Conservation (phyloP, 2,329 filamentous ascomycete species). For the Pseudocercospora eumusae region DNA sequence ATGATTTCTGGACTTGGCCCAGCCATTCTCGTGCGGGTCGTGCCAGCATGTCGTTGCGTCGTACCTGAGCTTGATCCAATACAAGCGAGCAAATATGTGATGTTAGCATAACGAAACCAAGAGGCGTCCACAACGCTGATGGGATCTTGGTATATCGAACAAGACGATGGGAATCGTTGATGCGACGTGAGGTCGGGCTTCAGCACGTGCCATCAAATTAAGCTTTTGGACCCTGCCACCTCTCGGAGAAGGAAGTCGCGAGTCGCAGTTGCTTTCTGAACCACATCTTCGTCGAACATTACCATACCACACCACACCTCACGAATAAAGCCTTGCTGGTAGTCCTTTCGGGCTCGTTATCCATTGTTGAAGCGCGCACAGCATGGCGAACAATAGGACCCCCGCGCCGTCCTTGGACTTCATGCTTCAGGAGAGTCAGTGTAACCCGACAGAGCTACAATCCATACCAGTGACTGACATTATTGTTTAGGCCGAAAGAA, state of each 20-base stretch:
- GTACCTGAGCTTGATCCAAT: no score
- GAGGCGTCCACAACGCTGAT: no score
- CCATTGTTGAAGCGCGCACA: not conserved
- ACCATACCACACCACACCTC: not conserved
- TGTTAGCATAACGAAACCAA: no score
- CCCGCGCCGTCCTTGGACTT: constrained; percentile 24
- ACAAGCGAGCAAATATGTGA: no score
- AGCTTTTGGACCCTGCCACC: constrained; percentile 12
- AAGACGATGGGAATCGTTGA: not conserved
- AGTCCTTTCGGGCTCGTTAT: not conserved
- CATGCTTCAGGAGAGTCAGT: constrained; percentile 30
- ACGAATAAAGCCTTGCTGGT: not conserved
- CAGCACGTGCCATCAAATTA: not conserved
- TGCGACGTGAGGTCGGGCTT: not conserved
- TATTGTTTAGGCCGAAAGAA: constrained; percentile 26
- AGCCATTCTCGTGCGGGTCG: no score
- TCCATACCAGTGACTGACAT: not conserved
- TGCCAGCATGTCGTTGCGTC: no score
- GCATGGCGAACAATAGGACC: constrained; percentile 23
- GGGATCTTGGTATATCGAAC: no score
- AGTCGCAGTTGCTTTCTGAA: not conserved
- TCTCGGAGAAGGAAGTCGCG: constrained; percentile 5
- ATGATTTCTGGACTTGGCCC: no score
- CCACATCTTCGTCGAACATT: not conserved
- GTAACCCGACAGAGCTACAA: not conserved